Conservation (phyloP, 192 early-diverging fungal species). For the Globomyces pollinis-pini region DNA sequence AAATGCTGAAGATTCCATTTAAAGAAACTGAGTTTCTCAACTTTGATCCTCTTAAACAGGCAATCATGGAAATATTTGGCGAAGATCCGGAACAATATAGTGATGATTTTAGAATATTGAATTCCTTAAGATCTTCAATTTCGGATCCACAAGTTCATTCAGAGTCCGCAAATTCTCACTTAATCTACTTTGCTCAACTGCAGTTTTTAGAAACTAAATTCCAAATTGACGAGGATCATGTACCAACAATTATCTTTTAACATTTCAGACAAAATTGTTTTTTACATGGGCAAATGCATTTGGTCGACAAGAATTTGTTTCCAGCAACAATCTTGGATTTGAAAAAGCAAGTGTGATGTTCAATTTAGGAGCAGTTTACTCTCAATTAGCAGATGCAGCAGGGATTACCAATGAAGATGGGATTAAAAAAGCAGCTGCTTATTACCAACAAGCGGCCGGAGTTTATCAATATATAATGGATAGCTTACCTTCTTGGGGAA, state of each 20-base stretch:
- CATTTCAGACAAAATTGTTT: constrained; percentile 41
- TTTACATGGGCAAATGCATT: constrained; percentile 67
- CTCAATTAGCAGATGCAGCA: constrained; percentile 66
- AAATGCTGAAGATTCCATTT: constrained; percentile 9
- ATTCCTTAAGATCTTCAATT: constrained; percentile 67
- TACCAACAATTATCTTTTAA: not conserved
- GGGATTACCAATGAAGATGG: constrained; percentile 64
- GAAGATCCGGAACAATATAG: constrained; percentile 81
- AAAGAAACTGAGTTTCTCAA: constrained; percentile 18
- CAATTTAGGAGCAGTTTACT: constrained; percentile 80
- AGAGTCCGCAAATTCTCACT: not conserved
- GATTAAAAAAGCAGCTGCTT: constrained; percentile 63
- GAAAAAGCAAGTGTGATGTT: constrained; percentile 80
- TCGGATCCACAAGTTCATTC: constrained; percentile 49
- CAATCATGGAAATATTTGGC: constrained; percentile 70
- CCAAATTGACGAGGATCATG: constrained; percentile 66
- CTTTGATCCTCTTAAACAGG: constrained; percentile 41
- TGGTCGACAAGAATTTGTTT: constrained; percentile 25
- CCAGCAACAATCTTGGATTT: constrained; percentile 66
- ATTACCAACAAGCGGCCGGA: constrained; percentile 79
- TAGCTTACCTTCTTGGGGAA: constrained; percentile 27
- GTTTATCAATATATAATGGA: constrained; percentile 41
- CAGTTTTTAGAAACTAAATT: constrained; percentile 79
- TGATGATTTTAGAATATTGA: constrained; percentile 77
- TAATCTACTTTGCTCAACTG: constrained; percentile 77